Base-by-base conservation (phyloP, 805 yeast genomes). In the Pichia nanzhaoensis region DNA sequence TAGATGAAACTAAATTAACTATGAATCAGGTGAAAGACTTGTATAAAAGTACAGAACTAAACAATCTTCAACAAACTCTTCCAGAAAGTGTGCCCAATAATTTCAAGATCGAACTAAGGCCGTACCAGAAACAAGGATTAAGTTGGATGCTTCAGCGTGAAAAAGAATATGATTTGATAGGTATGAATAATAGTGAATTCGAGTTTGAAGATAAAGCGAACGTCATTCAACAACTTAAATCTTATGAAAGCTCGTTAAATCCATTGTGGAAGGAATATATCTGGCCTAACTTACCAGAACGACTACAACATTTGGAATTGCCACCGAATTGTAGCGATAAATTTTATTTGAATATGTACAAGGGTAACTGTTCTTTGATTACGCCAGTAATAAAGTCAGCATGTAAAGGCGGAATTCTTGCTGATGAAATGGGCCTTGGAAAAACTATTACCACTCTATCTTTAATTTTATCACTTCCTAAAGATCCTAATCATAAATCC, bases 361-460 rank as follows among this genome's bases (percentile, higher is more conserved):
- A 84, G 45, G 96, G 96, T 4, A 89, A 84, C 45, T 75, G 91
- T 45, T 78, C 91, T 0, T 53, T 77, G 14, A 73, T 74, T 19
- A 78, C 75, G 49, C 97, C 96, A 1, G 54, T 79, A 12, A 67
- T 88, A 34, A 77, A 72, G 47, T 70, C 81, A 1, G 56, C 74
- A 17, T 73, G 82, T 40, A 70, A 71, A 40, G 97, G 98, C 32
- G 98, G 98, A 2, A 84, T 90, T 18, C 66, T 90, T 14, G 95
- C 97, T 0, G 98, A 90, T 66, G 98, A 90, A 61, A 90, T 90
- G 98, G 98, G 98, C 0, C 69, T 90, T 8, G 98, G 98, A 36
- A 90, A 90, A 59, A 90, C 98, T 0, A 84, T 90, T 20, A 84
- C 95, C 1, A 78, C 95, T 0, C 63, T 88, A 42, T 74, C 96